Conservation (phyloP, 2,329 filamentous ascomycete genomes). For the Cladosporium sp. region DNA sequence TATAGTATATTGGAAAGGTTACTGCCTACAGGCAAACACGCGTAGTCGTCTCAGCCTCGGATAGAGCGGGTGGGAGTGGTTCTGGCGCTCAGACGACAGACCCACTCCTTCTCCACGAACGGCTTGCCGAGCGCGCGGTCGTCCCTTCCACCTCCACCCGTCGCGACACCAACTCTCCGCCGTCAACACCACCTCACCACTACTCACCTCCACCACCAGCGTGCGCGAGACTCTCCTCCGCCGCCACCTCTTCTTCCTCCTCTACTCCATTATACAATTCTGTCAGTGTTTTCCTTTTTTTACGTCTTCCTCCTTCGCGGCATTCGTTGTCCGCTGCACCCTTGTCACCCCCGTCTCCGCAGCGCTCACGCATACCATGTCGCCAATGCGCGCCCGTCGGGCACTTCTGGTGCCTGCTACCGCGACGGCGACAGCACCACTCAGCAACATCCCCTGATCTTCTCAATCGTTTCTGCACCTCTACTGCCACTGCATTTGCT, state of each 20-base stretch:
- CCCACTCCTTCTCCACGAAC: constrained; percentile 12
- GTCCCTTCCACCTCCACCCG: constrained; percentile 1
- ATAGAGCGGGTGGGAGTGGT: background rate
- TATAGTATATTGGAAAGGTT: background rate
- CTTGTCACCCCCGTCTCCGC: constrained; percentile 20
- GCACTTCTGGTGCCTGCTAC: constrained; percentile 5
- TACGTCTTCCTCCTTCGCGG: constrained; percentile 43
- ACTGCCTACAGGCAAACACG: background rate
- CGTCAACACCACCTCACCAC: too few relatives aligned
- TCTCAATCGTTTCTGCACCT: constrained; percentile 33
- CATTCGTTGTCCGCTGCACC: constrained; percentile 55
- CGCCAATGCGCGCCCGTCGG: constrained; percentile 5
- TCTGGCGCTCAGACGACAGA: background rate
- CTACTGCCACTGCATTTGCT: constrained; percentile 25
- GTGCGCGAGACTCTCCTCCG: constrained; percentile 11
- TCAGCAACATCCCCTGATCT: constrained; percentile 23
- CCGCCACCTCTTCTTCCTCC: constrained; percentile 5
- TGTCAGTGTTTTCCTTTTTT: constrained; percentile 32
- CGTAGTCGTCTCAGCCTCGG: background rate
- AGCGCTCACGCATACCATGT: background rate
- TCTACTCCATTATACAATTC: constrained; percentile 22
- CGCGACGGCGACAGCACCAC: background rate
- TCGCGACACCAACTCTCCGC: too few relatives aligned
- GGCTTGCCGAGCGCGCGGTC: background rate
- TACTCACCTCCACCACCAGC: constrained; percentile 12